Conservation (phyloP, 2,329 filamentous ascomycete genomes). For the Thelonectria blattea region DNA sequence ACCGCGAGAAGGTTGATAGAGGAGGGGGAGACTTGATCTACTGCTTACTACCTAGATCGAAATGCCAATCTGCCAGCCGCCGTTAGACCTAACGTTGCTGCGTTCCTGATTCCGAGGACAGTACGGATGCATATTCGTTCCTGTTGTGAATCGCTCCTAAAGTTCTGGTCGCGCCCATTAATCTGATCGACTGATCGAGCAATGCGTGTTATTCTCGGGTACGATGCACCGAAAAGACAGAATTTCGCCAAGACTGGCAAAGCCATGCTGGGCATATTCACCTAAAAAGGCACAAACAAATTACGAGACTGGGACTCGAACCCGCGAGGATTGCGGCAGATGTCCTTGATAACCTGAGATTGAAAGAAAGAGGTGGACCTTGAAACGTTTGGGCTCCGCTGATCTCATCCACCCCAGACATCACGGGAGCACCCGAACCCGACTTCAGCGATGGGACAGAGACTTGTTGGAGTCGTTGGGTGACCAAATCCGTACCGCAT, state of each 20-base stretch:
- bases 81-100: too few species aligned
- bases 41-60: neutral
- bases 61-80: neutral
- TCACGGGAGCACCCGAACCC: neutral
- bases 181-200: too few species aligned
- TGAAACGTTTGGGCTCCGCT: too few species aligned
- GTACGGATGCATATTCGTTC: too few species aligned
- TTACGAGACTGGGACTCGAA: conserved; percentile 41
- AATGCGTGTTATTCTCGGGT: too few species aligned
- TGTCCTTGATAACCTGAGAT: too few species aligned
- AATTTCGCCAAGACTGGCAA: neutral
- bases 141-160: neutral
- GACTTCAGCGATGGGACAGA: neutral
- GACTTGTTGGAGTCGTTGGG: neutral
- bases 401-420: too few species aligned
- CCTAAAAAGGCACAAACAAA: conserved; percentile 17
- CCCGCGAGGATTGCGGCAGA: conserved; percentile 39
- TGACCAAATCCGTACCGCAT: neutral
- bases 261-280: neutral
- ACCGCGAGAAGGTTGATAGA: neutral
- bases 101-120: neutral
- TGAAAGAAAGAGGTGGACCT: neutral
- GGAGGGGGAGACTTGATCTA: neutral
- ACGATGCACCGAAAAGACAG: neutral
- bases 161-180: neutral